Evolutionary conservation across 2,329 filamentous ascomycete genomes (phyloP), one percentile per base, ranked within the genome.

Genomic region (Neofusicoccum sp.): DNA sequence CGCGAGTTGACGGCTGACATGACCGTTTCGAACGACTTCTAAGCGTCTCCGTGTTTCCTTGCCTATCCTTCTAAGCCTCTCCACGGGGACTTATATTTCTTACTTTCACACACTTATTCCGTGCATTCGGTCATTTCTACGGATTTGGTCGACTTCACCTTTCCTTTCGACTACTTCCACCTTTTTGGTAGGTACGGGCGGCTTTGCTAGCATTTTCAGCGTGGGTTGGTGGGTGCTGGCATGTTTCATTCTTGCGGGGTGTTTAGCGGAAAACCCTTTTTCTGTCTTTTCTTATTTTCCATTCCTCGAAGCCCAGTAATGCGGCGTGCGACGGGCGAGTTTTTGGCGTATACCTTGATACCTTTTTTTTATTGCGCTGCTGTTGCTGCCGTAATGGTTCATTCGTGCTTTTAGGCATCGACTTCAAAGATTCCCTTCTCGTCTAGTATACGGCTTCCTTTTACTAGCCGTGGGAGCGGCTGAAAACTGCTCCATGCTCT

Each of bases 1-100:
- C 75, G 76, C 49, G 75, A 78, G 63, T 65, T 77, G 54, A 63
- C 61, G 43, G 61, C 43, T 47, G 52, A 56, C 33, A 63, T 63
- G 61, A 58, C 50, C 44, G 61, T 63, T 48, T 56, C 61, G 34
- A 63, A 58, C 16, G 61, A 63, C 36, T 58, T 63, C 54, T 63
- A 63, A 63, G 36, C 29, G 39, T 11, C n/a, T 31, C 49, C 41
- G 29, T 54, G n/a, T 56, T 56, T 36, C 5, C 16, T 36, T 58
- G 12, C 8, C 11, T 45, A 28, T 31, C n/a, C 8, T 45, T 44
- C 41, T 7, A 12, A 14, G 29, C 54, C 29, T 58, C 29, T 22
- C n/a, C 54, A 33, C 8, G 41, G 45, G 41, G 39, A 22, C 12
- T 58, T 28, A 28, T 12, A 36, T 29, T 58, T 45, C n/a, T 14